These are phyloP conservation scores for Fusarium vanettenii DNA, from an alignment of 2,329 filamentous ascomycete species.

Conservation along the genomic window DNA sequence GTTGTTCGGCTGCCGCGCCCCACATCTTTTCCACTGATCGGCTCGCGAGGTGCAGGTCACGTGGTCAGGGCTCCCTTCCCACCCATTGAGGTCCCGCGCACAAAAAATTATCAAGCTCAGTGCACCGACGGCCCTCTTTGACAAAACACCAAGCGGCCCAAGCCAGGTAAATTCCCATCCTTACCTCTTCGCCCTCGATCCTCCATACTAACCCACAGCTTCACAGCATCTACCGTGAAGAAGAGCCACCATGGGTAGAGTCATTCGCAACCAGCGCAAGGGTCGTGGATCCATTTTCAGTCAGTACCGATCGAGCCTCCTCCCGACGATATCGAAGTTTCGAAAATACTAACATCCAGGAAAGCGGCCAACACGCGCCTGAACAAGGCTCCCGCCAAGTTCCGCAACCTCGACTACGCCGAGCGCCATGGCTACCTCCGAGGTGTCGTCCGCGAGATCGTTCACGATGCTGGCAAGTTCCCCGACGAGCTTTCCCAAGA, in stretches of 20 bases:
- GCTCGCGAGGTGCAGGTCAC: conserved; percentile 47
- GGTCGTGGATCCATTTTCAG: conserved; percentile 70
- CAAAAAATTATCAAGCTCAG: conserved; percentile 51
- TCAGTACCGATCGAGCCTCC: conserved; percentile 51
- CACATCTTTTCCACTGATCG: not conserved
- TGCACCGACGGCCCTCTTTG: conserved; percentile 46
- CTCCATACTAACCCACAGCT: conserved; percentile 45
- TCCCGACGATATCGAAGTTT: conserved; percentile 36
- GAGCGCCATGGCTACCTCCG: conserved; percentile 98
- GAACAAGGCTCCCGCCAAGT: conserved; percentile 87
- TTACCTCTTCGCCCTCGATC: conserved; percentile 42
- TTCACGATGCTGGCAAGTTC: conserved; percentile 88
- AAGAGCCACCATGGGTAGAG: conserved; percentile 64
- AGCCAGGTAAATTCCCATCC: conserved; percentile 51
- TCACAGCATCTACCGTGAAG: conserved; percentile 49
- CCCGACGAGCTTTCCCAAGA: conserved; percentile 32
- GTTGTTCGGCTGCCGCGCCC: conserved; percentile 13
- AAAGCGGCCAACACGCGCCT: conserved; percentile 86
- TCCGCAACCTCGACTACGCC: conserved; percentile 95
- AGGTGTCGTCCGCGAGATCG: conserved; percentile 98
- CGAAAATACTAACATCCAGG: conserved; percentile 47
- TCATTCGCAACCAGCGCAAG: conserved; percentile 75
- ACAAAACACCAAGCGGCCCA: conserved; percentile 55
- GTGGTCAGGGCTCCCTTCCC: conserved; percentile 51
- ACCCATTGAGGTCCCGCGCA: conserved; percentile 46